A percentile compares a stretch with the other conserved stretches of the same genome.
Conservation (phyloP, 495 filamentous ascomycete genomes). For the Melanomma pulvis-pyrius region DNA sequence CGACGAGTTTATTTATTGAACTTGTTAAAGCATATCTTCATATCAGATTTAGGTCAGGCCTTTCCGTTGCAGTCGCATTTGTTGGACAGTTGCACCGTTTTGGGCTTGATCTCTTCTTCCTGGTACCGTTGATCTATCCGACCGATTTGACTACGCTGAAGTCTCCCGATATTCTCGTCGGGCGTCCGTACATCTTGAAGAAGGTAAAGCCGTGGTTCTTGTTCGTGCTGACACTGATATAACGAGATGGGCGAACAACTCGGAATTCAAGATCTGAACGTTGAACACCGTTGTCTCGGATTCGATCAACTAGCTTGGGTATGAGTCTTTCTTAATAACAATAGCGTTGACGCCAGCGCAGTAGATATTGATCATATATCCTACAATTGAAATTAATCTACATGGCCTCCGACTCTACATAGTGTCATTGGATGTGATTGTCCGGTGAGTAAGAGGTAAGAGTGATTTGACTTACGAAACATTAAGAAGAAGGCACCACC, state of each 20-base stretch:
- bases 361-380: slow-evolving; percentile 28
- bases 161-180: slow-evolving; percentile 32
- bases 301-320: slow-evolving; percentile 26
- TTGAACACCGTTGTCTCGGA: slow-evolving; percentile 30
- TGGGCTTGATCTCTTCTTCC: slow-evolving; percentile 11
- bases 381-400: slow-evolving; percentile 23
- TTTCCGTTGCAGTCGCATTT: not conserved
- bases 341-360: slow-evolving; percentile 30
- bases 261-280: slow-evolving; percentile 40
- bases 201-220: slow-evolving; percentile 36
- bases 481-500: slow-evolving; percentile 28
- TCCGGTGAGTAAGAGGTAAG: not conserved
- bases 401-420: slow-evolving; percentile 30
- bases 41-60: not conserved
- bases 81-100: not conserved
- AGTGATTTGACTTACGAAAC: slow-evolving; percentile 23
- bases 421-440: not conserved
- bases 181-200: slow-evolving; percentile 37
- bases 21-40: not conserved
- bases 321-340: slow-evolving; percentile 26
- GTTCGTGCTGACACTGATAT: slow-evolving; percentile 33
- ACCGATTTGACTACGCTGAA: slow-evolving; percentile 38
- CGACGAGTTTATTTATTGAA: not conserved
- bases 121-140: slow-evolving; percentile 30
- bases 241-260: too few relatives aligned